phyloP scores from a whole-genome alignment of 306 rosid species.

The Malus orientalis region DNA sequence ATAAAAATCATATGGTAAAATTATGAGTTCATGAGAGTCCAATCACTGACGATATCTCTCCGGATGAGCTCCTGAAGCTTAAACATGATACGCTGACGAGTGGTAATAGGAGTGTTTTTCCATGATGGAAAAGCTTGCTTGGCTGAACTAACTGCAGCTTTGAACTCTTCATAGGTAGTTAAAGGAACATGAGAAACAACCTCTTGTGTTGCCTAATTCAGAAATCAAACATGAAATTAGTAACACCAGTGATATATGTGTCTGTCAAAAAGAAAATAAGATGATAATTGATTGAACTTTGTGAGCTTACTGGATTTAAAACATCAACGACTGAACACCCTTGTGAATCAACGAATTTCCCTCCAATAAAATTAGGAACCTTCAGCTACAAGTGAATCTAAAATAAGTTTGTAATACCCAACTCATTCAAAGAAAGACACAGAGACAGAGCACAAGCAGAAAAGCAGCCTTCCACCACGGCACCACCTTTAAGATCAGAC shows the following conservation, averaged over 20 bases:
- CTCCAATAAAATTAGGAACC: conserved; percentile 72
- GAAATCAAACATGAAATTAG: conserved; percentile 17
- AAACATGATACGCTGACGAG: conserved; percentile 60
- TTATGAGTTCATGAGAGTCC: not conserved
- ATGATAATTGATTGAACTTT: conserved; percentile 1
- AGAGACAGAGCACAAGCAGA: not conserved
- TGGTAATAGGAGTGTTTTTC: conserved; percentile 50
- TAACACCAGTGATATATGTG: conserved; percentile 4
- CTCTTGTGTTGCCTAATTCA: conserved; percentile 69
- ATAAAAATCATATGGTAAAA: not conserved
- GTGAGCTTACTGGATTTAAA: conserved; percentile 55
- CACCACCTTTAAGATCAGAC: conserved; percentile 8
- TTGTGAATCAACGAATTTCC: conserved; percentile 45
- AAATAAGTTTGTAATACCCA: conserved; percentile 16
- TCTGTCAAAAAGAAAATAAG: conserved; percentile 1
- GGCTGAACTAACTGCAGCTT: conserved; percentile 68
- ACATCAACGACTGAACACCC: conserved; percentile 42
- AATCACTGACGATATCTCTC: conserved; percentile 58
- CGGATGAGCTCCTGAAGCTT: conserved; percentile 66
- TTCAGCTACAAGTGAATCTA: conserved; percentile 41
- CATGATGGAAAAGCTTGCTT: conserved; percentile 65
- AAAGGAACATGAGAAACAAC: conserved; percentile 67
- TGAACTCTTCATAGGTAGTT: conserved; percentile 61
- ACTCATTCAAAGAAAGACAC: conserved; percentile 2
- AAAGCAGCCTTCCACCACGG: conserved; percentile 8